phyloP scores from a whole-genome alignment of 345 rosid genomes.

The Reutealis trisperma region DNA sequence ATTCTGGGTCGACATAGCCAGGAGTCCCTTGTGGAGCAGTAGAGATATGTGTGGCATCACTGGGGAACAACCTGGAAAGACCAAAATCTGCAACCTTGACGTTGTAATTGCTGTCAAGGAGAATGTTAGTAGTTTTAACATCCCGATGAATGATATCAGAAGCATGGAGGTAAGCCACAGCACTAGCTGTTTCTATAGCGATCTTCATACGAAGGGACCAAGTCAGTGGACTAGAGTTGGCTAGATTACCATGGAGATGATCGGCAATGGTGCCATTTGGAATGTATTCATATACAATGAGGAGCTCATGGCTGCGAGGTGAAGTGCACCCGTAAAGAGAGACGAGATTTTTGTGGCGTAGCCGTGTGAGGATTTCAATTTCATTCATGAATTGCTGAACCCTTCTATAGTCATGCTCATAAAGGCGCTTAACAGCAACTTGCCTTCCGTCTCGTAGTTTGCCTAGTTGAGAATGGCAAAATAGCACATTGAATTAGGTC shows the following conservation, averaged over 20 bases:
- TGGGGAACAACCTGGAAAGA: conserved; percentile 18
- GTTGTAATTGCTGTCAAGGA: conserved; percentile 16
- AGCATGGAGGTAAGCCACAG: conserved; percentile 19
- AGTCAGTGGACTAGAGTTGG: background rate
- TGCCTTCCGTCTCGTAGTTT: conserved; percentile 30
- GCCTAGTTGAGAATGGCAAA: conserved; percentile 13
- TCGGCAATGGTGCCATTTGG: conserved; percentile 15
- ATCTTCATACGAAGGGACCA: conserved; percentile 17
- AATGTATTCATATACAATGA: conserved; percentile 25
- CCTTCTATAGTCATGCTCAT: conserved; percentile 22
- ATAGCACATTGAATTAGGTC: background rate
- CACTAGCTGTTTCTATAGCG: conserved; percentile 15
- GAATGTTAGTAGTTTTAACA: conserved; percentile 16
- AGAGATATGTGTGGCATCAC: conserved; percentile 12
- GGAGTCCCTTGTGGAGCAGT: conserved; percentile 24
- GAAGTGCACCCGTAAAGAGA: conserved; percentile 33
- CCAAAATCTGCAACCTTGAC: conserved; percentile 26
- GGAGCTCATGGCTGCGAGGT: conserved; percentile 19
- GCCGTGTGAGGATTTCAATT: conserved; percentile 24
- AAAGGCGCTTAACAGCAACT: conserved; percentile 37
- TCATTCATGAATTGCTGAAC: conserved; percentile 36
- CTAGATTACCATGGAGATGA: conserved; percentile 13
- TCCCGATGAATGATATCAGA: conserved; percentile 15
- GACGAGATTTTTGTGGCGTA: conserved; percentile 32
- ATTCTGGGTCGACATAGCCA: conserved; percentile 18